Evolutionary conservation across 2,329 filamentous ascomycete species (phyloP).

Genomic region (Fusarium solani-melongenae): DNA sequence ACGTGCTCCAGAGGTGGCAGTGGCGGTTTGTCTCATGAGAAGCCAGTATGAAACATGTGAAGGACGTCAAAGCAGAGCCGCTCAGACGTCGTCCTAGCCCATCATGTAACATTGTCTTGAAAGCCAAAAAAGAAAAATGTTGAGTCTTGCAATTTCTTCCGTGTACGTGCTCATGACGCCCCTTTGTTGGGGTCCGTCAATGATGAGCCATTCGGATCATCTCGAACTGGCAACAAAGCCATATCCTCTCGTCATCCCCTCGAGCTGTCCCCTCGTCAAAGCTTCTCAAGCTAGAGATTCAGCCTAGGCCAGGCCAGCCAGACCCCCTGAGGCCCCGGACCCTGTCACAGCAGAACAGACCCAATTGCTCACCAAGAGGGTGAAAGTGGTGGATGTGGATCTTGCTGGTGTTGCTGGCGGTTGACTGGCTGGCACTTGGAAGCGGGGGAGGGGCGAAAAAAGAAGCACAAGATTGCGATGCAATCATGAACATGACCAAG

Average conservation of each 20-base stretch:
- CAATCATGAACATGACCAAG: conserved; percentile 24
- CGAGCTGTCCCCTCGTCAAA: background rate
- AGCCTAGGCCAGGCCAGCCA: background rate
- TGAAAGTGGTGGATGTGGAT: conserved; percentile 33
- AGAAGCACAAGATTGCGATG: conserved; percentile 21
- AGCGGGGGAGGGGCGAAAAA: conserved; percentile 38
- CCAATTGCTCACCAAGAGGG: conserved; percentile 17
- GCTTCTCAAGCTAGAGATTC: conserved; percentile 4
- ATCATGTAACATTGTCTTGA: background rate
- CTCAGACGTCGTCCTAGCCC: background rate
- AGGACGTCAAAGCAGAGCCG: conserved; percentile 4
- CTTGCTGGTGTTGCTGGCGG: conserved; percentile 21
- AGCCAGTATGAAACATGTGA: conserved; percentile 17
- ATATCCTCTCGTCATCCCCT: background rate
- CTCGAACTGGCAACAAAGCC: background rate
- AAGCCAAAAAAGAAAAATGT: background rate
- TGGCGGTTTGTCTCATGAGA: conserved; percentile 13
- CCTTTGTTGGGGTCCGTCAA: background rate
- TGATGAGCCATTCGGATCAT: background rate
- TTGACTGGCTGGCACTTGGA: conserved; percentile 26
- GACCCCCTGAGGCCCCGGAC: conserved; percentile 9
- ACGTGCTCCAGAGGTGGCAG: conserved; percentile 10
- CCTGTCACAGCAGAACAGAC: conserved; percentile 28
- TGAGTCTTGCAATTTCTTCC: background rate
- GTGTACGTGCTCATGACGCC: background rate